These are phyloP conservation scores for Encephalitozoon romaleae DNA, from an alignment of 371 early-diverging fungal species.

Conservation along the genomic window DNA sequence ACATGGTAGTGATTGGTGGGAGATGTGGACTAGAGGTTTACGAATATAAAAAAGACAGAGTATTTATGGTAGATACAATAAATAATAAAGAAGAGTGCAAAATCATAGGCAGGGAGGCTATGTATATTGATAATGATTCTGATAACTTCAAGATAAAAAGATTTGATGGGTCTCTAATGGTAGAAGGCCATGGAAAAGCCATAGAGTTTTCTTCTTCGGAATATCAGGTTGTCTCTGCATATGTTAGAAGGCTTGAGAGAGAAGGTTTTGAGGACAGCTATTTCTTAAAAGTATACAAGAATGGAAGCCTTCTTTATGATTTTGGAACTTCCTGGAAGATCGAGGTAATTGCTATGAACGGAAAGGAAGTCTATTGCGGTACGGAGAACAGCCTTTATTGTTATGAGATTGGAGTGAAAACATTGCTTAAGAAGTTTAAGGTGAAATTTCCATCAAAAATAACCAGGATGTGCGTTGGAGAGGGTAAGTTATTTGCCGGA, in stretches of 20 bases:
- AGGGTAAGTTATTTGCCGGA: not conserved
- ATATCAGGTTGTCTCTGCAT: not conserved
- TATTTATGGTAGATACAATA: not conserved
- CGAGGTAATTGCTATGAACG: not conserved
- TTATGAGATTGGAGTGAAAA: not conserved
- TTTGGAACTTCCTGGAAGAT: not conserved
- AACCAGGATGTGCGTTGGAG: not conserved
- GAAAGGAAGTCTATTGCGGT: not conserved
- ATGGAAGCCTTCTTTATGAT: not conserved
- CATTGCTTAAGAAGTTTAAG: not conserved
- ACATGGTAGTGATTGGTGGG: not conserved
- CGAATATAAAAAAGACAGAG: not conserved
- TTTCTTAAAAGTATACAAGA: not conserved
- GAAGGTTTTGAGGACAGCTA: not conserved
- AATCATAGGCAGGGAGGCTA: not conserved
- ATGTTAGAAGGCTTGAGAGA: not conserved
- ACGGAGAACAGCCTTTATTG: not conserved
- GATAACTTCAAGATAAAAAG: not conserved
- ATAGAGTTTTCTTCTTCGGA: not conserved
- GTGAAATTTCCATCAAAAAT: not conserved
- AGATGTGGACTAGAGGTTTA: not conserved
- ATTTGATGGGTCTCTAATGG: not conserved
- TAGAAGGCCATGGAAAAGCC: not conserved
- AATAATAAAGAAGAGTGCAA: not conserved
- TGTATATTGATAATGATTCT: not conserved